Base-by-base conservation (phyloP, 2,329 filamentous ascomycete species). In the Penicillium decumbens region DNA sequence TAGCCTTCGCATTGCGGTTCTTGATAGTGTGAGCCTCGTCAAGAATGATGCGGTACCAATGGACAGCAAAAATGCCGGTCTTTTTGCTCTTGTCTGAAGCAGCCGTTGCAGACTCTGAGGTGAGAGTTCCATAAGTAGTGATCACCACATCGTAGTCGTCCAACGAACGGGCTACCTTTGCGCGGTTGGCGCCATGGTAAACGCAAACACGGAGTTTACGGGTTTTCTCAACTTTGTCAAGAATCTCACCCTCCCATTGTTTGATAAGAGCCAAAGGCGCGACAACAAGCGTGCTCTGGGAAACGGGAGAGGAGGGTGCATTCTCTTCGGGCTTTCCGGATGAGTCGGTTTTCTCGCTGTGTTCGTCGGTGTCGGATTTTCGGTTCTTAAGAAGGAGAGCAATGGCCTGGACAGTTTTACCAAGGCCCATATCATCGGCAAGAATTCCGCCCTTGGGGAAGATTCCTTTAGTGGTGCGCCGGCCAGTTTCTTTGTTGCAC, bases 1-100 rank as follows among this genome's bases (percentile, higher is more conserved):
- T 95, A 35, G 89, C 85, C 72, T 98, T 98, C 20, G 93, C 90
- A 59, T 95, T 95, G 55, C 92, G 85, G 66, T 98, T 98, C 75
- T 98, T 98, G 79, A 98, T 96, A 1, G 88, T 95, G 69, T 98
- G 93, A 1, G 93, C 93, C 74, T 98, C 93, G 56, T 98, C 93
- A 2, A 98, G 79, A 56, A 98, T 92, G 53, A 96, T 82, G 44
- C 93, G 87, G 74, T 93, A 97, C 93, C 93, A 98, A 63, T 92
- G 84, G 5, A 96, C 76, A 9, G 89, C 90, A 65, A 96, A 96
- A 62, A 91, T 92, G 9, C 91, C 92, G 44, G 84, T 81, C 63
- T 91, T 87, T 8, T 82, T 77, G 3, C 75, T 77, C 41, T 81
- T 81, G 35, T 81, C 83, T 9, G 84, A 85, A 51, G 83, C 80